A percentile compares a stretch with the other conserved stretches of the same genome.
Evolutionary conservation across 176 grass and related monocot genomes (phyloP).

Genomic region (Eragrostis curvula): DNA sequence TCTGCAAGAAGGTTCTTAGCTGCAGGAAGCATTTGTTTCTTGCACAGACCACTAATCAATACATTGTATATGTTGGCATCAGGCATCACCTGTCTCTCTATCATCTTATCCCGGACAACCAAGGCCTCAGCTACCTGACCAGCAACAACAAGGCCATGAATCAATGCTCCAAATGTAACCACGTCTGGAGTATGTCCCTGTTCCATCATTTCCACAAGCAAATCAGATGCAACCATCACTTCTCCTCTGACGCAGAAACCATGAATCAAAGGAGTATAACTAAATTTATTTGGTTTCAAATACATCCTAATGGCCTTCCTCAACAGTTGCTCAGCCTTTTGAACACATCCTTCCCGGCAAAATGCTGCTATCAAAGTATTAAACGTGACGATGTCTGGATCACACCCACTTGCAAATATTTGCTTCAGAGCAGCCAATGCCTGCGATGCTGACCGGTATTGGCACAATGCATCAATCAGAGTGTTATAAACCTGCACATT

Average conservation of each 20-base stretch:
- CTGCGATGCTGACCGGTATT: constrained; percentile 44
- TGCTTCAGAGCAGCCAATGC: constrained; percentile 66
- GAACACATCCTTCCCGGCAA: constrained; percentile 53
- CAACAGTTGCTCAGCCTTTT: constrained; percentile 55
- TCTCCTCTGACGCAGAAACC: constrained; percentile 55
- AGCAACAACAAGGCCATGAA: constrained; percentile 70
- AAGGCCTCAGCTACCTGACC: constrained; percentile 66
- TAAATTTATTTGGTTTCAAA: constrained; percentile 62
- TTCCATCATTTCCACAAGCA: constrained; percentile 77
- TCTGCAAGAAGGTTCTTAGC: constrained; percentile 74
- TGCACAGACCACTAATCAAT: constrained; percentile 79
- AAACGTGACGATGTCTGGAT: constrained; percentile 66
- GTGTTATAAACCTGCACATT: constrained; percentile 79
- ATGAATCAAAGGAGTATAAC: constrained; percentile 78
- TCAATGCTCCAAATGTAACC: constrained; percentile 68
- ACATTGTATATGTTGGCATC: constrained; percentile 85
- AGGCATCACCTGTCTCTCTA: constrained; percentile 52
- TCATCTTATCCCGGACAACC: constrained; percentile 71
- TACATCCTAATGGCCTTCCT: constrained; percentile 59
- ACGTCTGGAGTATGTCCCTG: constrained; percentile 64
- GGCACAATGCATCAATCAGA: constrained; percentile 56
- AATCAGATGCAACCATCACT: constrained; percentile 49
- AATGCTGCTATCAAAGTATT: constrained; percentile 69
- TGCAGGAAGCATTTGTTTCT: constrained; percentile 82
- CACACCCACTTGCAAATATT: constrained; percentile 57